Conservation (phyloP, 345 rosid genomes). For the Diplotaxis tenuifolia region DNA sequence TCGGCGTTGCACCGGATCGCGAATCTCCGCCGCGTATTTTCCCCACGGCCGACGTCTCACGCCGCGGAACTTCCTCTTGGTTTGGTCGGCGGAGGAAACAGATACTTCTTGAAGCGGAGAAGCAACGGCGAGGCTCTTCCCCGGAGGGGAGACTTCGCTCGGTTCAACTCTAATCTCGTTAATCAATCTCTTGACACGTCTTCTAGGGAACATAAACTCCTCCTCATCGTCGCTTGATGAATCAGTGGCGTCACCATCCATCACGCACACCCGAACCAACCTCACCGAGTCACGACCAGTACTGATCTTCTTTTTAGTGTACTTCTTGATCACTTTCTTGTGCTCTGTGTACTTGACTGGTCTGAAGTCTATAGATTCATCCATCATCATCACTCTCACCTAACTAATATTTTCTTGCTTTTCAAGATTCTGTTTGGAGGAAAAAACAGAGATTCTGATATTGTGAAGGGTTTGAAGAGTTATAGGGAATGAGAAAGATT, state of each 20-base stretch:
- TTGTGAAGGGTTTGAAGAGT: background rate
- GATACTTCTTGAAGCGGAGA: constrained; percentile 12
- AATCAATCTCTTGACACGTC: constrained; percentile 64
- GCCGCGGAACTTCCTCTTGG: constrained; percentile 72
- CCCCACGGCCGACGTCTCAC: constrained; percentile 96
- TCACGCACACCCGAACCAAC: constrained; percentile 56
- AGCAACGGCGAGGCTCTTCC: background rate
- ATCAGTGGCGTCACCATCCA: constrained; percentile 86
- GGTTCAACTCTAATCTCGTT: constrained; percentile 68
- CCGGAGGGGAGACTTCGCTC: background rate
- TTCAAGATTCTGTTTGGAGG: background rate
- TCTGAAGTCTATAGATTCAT: constrained; percentile 32
- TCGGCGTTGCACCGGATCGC: constrained; percentile 76
- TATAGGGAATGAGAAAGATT: background rate
- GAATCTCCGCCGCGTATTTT: constrained; percentile 96
- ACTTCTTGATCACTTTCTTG: constrained; percentile 46
- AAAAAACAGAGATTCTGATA: constrained; percentile 10
- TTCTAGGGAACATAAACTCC: constrained; percentile 37
- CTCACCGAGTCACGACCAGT: constrained; percentile 29
- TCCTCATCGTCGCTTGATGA: constrained; percentile 66
- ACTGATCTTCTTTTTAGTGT: constrained; percentile 25
- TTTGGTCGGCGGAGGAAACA: constrained; percentile 14
- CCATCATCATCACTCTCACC: constrained; percentile 20
- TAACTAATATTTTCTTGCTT: background rate
- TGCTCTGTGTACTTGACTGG: constrained; percentile 71